Conservation (phyloP, 768 basidiomycete genomes). For the Leccinum fibrillosum region DNA sequence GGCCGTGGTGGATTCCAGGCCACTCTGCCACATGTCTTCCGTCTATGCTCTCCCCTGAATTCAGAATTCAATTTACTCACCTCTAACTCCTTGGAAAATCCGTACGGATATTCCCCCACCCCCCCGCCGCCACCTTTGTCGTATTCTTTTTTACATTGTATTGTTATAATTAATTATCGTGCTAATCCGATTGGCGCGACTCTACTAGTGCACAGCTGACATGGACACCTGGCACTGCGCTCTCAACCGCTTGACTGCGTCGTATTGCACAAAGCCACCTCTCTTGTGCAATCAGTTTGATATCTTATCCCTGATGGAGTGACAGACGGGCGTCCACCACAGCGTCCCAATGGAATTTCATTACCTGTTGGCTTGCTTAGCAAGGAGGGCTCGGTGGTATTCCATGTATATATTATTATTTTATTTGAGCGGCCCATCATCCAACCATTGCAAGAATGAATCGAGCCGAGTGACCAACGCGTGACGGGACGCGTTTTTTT, state of each 20-base stretch:
- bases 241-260: not conserved
- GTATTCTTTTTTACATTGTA: not conserved
- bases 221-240: not conserved
- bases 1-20: slow-evolving; percentile 19
- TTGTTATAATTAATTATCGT: not conserved
- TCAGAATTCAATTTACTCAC: slow-evolving; percentile 13
- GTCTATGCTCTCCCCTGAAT: slow-evolving; percentile 15
- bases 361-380: not conserved
- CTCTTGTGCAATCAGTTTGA: slow-evolving; percentile 3
- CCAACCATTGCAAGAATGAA: slow-evolving; percentile 10
- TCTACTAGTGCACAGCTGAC: not conserved
- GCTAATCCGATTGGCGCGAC: not conserved
- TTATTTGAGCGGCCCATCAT: not conserved
- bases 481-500: slow-evolving; percentile 26
- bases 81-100: not conserved
- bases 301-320: slow-evolving; percentile 7
- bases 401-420: slow-evolving; percentile 10
- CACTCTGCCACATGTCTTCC: slow-evolving; percentile 17
- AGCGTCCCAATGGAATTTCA: slow-evolving; percentile 13
- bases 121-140: not conserved
- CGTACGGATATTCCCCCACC: not conserved
- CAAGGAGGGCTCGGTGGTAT: slow-evolving; percentile 9
- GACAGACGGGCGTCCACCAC: not conserved
- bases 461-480: slow-evolving; percentile 18
- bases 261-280: not conserved